Conservation (phyloP, 2,329 filamentous ascomycete genomes). For the Pseudocercospora vitis region DNA sequence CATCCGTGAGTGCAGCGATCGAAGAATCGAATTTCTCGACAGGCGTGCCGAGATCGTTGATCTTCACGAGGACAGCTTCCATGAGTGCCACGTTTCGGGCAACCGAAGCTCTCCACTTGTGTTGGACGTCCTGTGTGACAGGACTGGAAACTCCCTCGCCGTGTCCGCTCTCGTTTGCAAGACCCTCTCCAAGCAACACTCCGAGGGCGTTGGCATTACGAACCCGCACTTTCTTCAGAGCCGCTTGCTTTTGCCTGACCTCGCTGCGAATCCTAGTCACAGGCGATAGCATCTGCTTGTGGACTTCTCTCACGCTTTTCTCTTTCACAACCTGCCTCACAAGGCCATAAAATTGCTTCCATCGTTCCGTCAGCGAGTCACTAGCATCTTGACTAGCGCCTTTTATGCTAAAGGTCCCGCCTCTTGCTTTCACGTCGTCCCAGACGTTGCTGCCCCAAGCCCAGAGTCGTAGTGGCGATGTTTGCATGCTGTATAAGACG, state of each 20-base stretch:
- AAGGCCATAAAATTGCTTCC: constrained; percentile 69
- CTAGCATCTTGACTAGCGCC: constrained; percentile 35
- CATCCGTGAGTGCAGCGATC: constrained; percentile 57
- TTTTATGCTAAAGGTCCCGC: constrained; percentile 31
- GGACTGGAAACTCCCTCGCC: constrained; percentile 36
- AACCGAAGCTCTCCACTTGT: constrained; percentile 71
- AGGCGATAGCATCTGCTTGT: constrained; percentile 72
- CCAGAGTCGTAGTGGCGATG: constrained; percentile 74
- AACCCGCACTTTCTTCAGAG: constrained; percentile 70
- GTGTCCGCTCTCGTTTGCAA: constrained; percentile 56
- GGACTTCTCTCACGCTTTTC: constrained; percentile 68
- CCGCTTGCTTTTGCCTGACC: constrained; percentile 70
- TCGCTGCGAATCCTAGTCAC: constrained; percentile 74
- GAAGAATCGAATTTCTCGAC: constrained; percentile 57
- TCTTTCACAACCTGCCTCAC: constrained; percentile 74
- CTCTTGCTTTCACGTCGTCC: constrained; percentile 54
- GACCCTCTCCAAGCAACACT: constrained; percentile 80
- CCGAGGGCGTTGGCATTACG: constrained; percentile 85
- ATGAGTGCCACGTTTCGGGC: constrained; percentile 81
- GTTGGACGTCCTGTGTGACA: constrained; percentile 30
- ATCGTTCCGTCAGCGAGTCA: constrained; percentile 33
- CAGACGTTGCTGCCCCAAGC: constrained; percentile 70
- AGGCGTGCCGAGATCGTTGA: constrained; percentile 60
- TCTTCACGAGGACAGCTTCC: constrained; percentile 76
- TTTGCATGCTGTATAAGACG: constrained; percentile 82